These are phyloP conservation scores for Purshia tridentata DNA, from an alignment of 306 rosid species.

Conservation along the genomic window DNA sequence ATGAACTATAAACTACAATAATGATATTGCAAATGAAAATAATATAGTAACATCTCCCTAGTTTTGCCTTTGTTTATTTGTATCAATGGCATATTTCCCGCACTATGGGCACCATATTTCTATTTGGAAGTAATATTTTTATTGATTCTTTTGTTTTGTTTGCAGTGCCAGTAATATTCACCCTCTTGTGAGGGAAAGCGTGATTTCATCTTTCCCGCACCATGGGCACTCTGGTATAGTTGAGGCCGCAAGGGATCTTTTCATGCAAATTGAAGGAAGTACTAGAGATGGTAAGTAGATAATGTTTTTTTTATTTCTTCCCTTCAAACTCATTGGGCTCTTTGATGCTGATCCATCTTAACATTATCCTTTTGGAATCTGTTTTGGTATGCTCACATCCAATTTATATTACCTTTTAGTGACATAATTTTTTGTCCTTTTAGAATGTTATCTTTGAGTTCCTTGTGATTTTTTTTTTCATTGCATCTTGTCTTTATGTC, in stretches of 20 bases:
- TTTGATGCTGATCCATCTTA: background rate
- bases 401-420: background rate
- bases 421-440: background rate
- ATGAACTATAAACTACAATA: background rate
- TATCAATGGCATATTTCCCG: background rate
- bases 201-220: conserved; percentile 74
- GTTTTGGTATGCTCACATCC: background rate
- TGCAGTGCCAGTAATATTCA: conserved; percentile 53
- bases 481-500: background rate
- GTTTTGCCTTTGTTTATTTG: background rate
- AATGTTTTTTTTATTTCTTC: conserved; percentile 12
- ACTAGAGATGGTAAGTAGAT: conserved; percentile 48
- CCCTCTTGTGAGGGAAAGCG: conserved; percentile 39
- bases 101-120: too few relatives aligned
- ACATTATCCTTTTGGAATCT: background rate
- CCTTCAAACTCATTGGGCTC: background rate
- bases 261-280: conserved; percentile 73
- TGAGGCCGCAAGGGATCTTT: conserved; percentile 80
- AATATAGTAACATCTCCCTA: background rate
- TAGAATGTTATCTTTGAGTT: background rate
- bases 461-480: background rate
- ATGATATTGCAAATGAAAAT: background rate
- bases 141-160: conserved; percentile 25
- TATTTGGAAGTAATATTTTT: background rate
- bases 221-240: conserved; percentile 84